A percentile compares a stretch with the other conserved stretches of the same genome.
Evolutionary conservation across 164 flowering plant genomes (phyloP).

Genomic region (Umbellularia californica): DNA sequence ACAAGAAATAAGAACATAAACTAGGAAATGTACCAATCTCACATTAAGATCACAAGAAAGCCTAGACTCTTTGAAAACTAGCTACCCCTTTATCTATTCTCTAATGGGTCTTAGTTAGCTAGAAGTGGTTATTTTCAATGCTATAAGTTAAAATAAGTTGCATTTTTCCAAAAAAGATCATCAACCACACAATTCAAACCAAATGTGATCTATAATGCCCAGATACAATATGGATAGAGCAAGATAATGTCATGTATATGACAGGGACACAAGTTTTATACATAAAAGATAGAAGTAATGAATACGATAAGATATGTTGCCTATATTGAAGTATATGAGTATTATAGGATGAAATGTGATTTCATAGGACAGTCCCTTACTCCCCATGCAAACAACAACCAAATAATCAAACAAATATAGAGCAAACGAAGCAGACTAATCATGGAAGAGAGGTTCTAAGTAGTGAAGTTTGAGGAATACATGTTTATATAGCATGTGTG

Average conservation of each 20-base stretch:
- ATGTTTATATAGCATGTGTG: background rate
- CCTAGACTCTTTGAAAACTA: background rate
- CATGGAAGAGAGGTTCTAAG: background rate
- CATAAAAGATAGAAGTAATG: background rate
- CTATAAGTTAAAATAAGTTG: too few relatives aligned
- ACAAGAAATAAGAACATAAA: background rate
- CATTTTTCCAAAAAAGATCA: too few relatives aligned
- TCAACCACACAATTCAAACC: too few relatives aligned
- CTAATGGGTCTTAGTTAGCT: background rate
- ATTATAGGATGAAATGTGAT: too few relatives aligned
- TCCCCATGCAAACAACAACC: too few relatives aligned
- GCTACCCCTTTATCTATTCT: background rate
- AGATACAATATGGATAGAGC: too few relatives aligned
- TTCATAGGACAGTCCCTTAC: too few relatives aligned
- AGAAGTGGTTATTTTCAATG: background rate
- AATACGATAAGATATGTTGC: background rate
- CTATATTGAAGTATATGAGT: background rate
- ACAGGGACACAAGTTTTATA: too few relatives aligned
- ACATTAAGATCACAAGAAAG: background rate
- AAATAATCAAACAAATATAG: too few relatives aligned
- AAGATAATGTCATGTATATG: too few relatives aligned
- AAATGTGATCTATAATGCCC: too few relatives aligned
- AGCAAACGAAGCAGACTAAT: background rate
- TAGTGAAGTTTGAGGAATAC: background rate
- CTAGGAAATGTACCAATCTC: background rate